Evolutionary conservation across 371 early-diverging fungal species (phyloP).

Genomic region (Syncephalis fuscata): DNA sequence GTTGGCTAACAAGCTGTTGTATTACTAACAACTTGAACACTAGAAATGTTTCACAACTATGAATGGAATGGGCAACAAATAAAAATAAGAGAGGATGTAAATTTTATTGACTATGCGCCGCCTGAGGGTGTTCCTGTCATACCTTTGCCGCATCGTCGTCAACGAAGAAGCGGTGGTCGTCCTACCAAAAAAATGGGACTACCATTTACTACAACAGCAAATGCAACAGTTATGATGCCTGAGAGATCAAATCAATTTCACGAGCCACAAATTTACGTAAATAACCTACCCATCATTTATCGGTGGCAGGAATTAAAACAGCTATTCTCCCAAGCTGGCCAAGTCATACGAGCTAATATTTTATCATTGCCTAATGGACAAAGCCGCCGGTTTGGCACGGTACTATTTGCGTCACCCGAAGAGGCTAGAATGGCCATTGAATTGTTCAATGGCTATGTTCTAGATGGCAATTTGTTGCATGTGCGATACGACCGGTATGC

Average conservation of each 20-base stretch:
- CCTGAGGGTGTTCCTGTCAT: no score
- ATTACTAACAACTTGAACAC: background rate
- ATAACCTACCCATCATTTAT: constrained; percentile 36
- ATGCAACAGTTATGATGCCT: no score
- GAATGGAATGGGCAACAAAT: constrained; percentile 52
- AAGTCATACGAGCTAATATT: constrained; percentile 48
- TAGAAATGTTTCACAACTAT: constrained; percentile 45
- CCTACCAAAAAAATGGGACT: no score
- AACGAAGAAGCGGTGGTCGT: no score
- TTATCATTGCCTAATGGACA: constrained; percentile 35
- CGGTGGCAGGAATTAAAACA: constrained; percentile 70
- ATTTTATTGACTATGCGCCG: constrained; percentile 1
- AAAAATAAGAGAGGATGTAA: constrained; percentile 52
- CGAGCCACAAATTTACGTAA: no score
- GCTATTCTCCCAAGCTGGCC: constrained; percentile 47
- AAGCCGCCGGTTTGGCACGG: constrained; percentile 52
- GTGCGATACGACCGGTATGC: no score
- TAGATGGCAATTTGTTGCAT: background rate
- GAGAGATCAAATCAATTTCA: no score
- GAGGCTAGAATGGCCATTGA: constrained; percentile 37
- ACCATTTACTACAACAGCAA: no score
- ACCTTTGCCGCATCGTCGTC: no score
- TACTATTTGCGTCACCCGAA: constrained; percentile 39
- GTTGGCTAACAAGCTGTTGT: no score
- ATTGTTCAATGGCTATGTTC: constrained; percentile 6